Evolutionary conservation across 768 basidiomycete genomes (phyloP), one percentile per base, ranked within the genome.

Genomic region (Tricholoma saponaceum): DNA sequence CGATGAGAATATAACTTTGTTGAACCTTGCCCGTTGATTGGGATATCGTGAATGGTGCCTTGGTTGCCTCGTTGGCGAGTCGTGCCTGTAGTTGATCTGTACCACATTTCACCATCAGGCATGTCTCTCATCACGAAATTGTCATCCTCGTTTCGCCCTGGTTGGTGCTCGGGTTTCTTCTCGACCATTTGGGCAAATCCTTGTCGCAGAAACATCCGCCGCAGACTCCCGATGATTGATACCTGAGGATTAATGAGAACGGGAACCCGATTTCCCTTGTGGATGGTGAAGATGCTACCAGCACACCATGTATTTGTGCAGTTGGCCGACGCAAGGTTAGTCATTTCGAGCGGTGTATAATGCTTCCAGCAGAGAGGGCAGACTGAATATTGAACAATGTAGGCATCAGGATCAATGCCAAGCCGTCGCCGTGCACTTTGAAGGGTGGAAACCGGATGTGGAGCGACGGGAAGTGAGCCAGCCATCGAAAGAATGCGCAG

Each of bases 401-500:
- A 35, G 2, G 44, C 12, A 35, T 58, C 57, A 18, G 57, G 51
- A 53, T 58, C 51, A 35, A 58, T 53, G 1, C 28, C 57, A 5
- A 58, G 52, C 1, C 44, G 13, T 23, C 4, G 13, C 13, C 32
- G 0, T 2, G 66, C 66, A 22, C 58, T 62, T 22, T 56, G 51
- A 39, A 67, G 57, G 6, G 64, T 65, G 9, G 54, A 49, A 50
- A 64, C 66, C 16, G 66, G 64, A 30, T 39, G 51, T 13, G 60
- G 63, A 20, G 35, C 10, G 4, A 20, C 23, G 2, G 63, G 62
- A 37, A 64, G 58, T 12, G 25, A 33, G 23, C 51, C 55, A 13
- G 61, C 63, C 41, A 44, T 50, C 4, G 26, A 8, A 16, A 62
- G 58, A 4, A 43, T 25, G 16, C 59, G 32, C 5, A 62, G 49